Evolutionary conservation across 2,329 filamentous ascomycete species (phyloP), one percentile per base, ranked within the genome.

Genomic region (Juglanconis sp.): DNA sequence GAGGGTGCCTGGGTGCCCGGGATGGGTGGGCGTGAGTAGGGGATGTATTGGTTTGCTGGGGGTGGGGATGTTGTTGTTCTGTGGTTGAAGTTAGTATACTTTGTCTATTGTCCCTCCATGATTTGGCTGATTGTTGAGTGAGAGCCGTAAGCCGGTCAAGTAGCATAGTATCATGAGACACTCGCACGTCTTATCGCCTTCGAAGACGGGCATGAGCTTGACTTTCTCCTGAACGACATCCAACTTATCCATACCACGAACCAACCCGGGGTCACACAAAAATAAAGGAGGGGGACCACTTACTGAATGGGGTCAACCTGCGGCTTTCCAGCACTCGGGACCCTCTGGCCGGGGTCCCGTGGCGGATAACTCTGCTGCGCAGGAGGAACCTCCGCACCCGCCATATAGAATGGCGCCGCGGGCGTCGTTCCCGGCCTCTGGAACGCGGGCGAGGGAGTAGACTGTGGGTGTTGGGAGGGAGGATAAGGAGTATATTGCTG

Each of bases 361-460:
- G 79, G 81, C 4, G 84, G 80, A 61, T 83, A 82, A 60, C 79
- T 76, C 62, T 81, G 80, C 56, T 74, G 74, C 49, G 64, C 40
- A 42, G 64, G n/a, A 53, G 68, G 79, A 17, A 84, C 77, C 63
- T 85, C 82, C 49, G 80, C 70, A 48, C 86, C 86, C 58, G 85
- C 83, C 50, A 88, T 77, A 68, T 90, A 90, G 69, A 90, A 91
- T 3, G 86, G 85, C 10, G 85, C 82, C 10, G 85, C 82, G 11
- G 81, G 77, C 4, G 77, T 77, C 35, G 77, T 78, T 8, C 79
- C 76, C 35, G 80, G 79, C 36, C 81, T 81, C 61, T 84, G 81
- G 68, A 85, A 83, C 66, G 79, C 83, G 69, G 82, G 77, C 59
- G 80, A 70, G 70, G 84, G 73, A 67, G 83, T 76, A 68, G 78